phyloP scores from a whole-genome alignment of 2,329 filamentous ascomycete genomes.

The Pseudogymnoascus sp. region DNA sequence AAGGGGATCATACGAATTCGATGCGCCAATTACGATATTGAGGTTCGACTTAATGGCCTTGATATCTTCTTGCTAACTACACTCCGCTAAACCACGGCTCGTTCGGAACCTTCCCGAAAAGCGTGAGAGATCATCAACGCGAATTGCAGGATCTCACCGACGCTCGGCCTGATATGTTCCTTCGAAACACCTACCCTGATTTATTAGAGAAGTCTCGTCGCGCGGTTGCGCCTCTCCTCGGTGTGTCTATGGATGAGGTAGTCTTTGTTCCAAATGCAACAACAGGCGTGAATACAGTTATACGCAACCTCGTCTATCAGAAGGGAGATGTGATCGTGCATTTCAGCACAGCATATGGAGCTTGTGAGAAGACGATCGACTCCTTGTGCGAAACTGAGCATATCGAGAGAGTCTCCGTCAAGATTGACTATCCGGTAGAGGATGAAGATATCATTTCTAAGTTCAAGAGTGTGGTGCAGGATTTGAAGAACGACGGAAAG shows the following conservation, averaged over 20 bases:
- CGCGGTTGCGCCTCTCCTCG: slow-evolving; percentile 58
- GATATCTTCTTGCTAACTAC: slow-evolving; percentile 10
- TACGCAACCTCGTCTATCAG: slow-evolving; percentile 65
- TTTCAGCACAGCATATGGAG: slow-evolving; percentile 73
- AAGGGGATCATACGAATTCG: too few relatives aligned
- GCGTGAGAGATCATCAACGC: slow-evolving; percentile 58
- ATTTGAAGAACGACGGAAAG: slow-evolving; percentile 47
- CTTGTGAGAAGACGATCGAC: slow-evolving; percentile 65
- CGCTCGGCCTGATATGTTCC: slow-evolving; percentile 64
- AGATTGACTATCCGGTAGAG: slow-evolving; percentile 59
- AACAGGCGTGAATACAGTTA: slow-evolving; percentile 66
- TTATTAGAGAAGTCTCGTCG: slow-evolving; percentile 57
- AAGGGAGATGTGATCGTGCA: slow-evolving; percentile 62
- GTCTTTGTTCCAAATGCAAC: slow-evolving; percentile 80
- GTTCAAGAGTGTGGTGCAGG: slow-evolving; percentile 51
- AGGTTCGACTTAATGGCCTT: too few relatives aligned
- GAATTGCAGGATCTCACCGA: slow-evolving; percentile 58
- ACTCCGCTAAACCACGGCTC: slow-evolving; percentile 46
- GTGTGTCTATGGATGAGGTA: slow-evolving; percentile 56
- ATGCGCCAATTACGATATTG: too few relatives aligned
- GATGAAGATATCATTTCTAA: slow-evolving; percentile 57
- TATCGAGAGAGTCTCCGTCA: slow-evolving; percentile 35
- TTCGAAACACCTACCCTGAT: slow-evolving; percentile 58
- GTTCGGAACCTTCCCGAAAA: slow-evolving; percentile 66
- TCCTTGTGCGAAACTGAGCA: slow-evolving; percentile 29